Evolutionary conservation across 2,329 filamentous ascomycete genomes (phyloP).

Genomic region (Fusarium devonianum): DNA sequence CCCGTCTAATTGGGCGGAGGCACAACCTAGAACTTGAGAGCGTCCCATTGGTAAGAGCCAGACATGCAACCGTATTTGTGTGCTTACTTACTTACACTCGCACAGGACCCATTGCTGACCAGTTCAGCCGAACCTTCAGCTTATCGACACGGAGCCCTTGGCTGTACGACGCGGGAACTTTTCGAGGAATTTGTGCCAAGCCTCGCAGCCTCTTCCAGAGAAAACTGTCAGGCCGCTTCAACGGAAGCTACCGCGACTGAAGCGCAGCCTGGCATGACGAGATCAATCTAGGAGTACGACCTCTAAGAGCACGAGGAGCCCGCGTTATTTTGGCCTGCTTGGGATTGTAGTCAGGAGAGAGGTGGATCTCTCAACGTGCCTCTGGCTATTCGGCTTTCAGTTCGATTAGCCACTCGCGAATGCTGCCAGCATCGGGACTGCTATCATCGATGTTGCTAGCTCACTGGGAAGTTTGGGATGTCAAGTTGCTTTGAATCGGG

Average conservation of each 20-base stretch:
- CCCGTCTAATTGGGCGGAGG: neutral
- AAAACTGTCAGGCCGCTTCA: neutral
- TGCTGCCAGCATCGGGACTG: too few relatives aligned
- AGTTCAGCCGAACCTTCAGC: neutral
- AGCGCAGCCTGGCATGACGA: conserved; percentile 5
- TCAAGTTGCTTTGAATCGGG: too few relatives aligned
- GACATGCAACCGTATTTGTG: too few relatives aligned
- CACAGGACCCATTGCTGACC: conserved; percentile 1
- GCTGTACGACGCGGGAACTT: conserved; percentile 1
- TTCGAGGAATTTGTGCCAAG: neutral
- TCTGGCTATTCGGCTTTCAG: too few relatives aligned
- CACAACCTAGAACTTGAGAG: neutral
- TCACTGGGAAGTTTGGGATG: too few relatives aligned
- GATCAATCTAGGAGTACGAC: conserved; percentile 1
- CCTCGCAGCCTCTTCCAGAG: neutral
- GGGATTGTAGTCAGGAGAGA: too few relatives aligned
- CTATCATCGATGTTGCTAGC: too few relatives aligned
- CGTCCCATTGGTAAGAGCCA: neutral
- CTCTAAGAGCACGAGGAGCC: neutral
- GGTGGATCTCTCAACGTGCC: too few relatives aligned
- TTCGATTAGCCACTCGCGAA: too few relatives aligned
- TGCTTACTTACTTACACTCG: neutral
- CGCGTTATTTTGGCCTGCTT: too few relatives aligned
- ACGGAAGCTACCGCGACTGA: conserved; percentile 3
- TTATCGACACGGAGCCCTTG: conserved; percentile 4